Evolutionary conservation across 129 eudicot species (phyloP), one percentile per base, ranked within the genome.

Genomic region (Sambucus nigra): DNA sequence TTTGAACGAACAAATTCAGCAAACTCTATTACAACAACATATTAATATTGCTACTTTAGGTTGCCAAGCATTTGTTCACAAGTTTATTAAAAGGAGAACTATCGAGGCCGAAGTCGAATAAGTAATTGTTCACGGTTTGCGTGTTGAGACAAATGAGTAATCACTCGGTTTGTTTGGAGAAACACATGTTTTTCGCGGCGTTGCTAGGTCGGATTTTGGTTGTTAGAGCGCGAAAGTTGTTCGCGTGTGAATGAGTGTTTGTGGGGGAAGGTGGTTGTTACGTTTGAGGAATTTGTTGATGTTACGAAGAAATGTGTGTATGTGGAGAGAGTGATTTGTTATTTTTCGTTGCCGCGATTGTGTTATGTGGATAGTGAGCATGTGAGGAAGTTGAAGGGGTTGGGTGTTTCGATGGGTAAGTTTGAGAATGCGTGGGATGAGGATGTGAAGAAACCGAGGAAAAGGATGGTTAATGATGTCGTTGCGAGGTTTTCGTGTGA

Each of bases 131-230:
- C 64, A 94, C 99, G 0, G 80, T 86, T 18, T 92, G 99, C 59
- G 75, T 89, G 0, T 50, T 80, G 1, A 94, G 86, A 59, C 77
- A 64, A 21, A 47, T 41, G 3, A 68, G 58, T 28, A 42, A 41
- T 57, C 23, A 6, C 9, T 54, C 70, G 17, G 77, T 92, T 14
- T 92, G 96, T 55, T 66, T 92, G 55, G 99, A 92, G 73, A 92
- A 92, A 55, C 99, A 92, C 69, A 92, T 92, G 91, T 86, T 92
- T 53, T 92, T 92, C 40, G 96, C 96, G 0, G 94, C 96, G 15
- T 21, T 82, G 25, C 77, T 92, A 33, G 51, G 69, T 32, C 76
- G 99, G 2, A 45, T 92, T 40, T 55, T 92, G 51, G 80, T 92
- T 28, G 77, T 92, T 60, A 95, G 0, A 92, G 95, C 67, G 31